phyloP scores from a whole-genome alignment of 2,329 filamentous ascomycete species.

The Ceratocystiopsis brevicomis region DNA sequence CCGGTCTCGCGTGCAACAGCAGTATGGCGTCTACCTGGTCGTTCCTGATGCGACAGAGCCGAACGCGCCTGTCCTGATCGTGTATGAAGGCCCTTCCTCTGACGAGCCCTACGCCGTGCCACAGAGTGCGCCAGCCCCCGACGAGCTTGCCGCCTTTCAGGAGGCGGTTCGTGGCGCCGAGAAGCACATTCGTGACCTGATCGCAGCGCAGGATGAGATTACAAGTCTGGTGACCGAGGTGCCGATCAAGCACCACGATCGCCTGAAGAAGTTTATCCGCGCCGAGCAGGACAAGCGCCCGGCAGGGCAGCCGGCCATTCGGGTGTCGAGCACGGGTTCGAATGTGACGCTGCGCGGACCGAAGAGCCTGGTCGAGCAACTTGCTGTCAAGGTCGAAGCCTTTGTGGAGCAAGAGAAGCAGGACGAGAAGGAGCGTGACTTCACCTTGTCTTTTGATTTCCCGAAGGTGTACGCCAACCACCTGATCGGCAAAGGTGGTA shows the following conservation, averaged over 20 bases:
- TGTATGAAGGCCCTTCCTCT: conserved; percentile 45
- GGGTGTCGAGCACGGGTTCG: conserved; percentile 38
- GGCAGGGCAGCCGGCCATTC: conserved; percentile 39
- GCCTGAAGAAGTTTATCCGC: conserved; percentile 43
- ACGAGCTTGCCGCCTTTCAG: conserved; percentile 34
- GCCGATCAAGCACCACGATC: conserved; percentile 42
- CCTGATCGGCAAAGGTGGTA: conserved; percentile 49
- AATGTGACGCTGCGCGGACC: conserved; percentile 62
- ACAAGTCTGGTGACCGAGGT: conserved; percentile 34
- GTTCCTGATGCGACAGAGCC: conserved; percentile 45
- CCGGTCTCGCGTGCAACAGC: conserved; percentile 41
- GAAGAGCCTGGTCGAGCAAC: conserved; percentile 47
- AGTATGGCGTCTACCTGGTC: conserved; percentile 55
- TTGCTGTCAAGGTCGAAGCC: conserved; percentile 52
- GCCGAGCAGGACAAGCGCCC: conserved; percentile 39
- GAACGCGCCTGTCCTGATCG: conserved; percentile 46
- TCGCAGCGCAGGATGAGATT: conserved; percentile 40
- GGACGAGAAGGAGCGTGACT: conserved; percentile 85
- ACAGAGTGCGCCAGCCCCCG: conserved; percentile 26
- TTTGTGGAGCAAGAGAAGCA: conserved; percentile 79
- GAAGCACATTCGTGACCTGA: conserved; percentile 36
- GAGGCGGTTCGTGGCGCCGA: conserved; percentile 35
- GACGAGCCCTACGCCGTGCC: conserved; percentile 33
- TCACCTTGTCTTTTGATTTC: conserved; percentile 74
- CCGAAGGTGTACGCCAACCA: conserved; percentile 89